A percentile compares a stretch with the other conserved stretches of the same genome.
These are phyloP conservation scores for Cymbopogon citratus DNA, from an alignment of 176 grass and related monocot genomes.

Conservation along the genomic window DNA sequence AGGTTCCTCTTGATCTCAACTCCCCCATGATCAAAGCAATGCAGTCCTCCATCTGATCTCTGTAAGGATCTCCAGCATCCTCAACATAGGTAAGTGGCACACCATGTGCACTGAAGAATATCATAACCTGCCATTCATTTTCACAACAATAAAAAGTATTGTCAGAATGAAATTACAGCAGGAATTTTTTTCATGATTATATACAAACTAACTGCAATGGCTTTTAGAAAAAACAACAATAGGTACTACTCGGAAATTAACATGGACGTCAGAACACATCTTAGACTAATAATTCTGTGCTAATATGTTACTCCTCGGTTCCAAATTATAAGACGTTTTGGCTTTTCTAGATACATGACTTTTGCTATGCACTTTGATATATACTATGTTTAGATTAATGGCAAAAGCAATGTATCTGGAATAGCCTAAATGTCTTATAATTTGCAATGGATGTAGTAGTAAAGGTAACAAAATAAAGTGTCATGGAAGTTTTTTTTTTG, in stretches of 20 bases:
- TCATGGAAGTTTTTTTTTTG: background rate
- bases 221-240: background rate
- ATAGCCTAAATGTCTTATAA: too few relatives aligned
- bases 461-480: background rate
- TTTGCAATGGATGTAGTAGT: too few relatives aligned
- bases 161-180: background rate
- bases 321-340: too few relatives aligned
- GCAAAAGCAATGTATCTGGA: too few relatives aligned
- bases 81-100: slow-evolving; percentile 90
- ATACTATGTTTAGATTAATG: too few relatives aligned
- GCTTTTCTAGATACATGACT: too few relatives aligned
- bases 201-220: background rate
- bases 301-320: background rate
- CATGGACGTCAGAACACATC: background rate
- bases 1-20: slow-evolving; percentile 76
- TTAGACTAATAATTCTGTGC: background rate
- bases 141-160: slow-evolving; percentile 14
- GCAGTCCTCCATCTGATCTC: slow-evolving; percentile 97
- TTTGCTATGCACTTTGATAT: too few relatives aligned
- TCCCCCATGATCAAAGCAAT: slow-evolving; percentile 88
- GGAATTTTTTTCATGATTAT: background rate
- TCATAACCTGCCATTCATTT: slow-evolving; percentile 64
- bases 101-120: slow-evolving; percentile 99
- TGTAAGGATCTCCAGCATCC: slow-evolving; percentile 92
- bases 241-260: background rate